Conservation (phyloP, 495 filamentous ascomycete species). For the Annulohypoxylon stygium region DNA sequence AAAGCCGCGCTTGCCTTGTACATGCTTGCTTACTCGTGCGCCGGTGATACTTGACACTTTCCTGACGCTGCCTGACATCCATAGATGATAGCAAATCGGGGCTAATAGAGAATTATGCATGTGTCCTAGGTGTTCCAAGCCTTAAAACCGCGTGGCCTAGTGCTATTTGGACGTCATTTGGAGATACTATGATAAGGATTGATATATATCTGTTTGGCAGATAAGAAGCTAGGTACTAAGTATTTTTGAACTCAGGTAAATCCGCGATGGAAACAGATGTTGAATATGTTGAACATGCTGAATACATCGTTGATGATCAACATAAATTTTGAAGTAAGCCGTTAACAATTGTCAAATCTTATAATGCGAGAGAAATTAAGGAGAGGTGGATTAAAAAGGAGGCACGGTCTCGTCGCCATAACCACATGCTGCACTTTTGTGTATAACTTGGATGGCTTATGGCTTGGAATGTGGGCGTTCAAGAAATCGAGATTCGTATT, state of each 20-base stretch:
- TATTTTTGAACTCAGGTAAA: too few species aligned
- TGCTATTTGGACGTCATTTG: not conserved
- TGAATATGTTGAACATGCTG: too few species aligned
- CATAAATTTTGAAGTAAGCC: too few species aligned
- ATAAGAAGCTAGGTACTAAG: too few species aligned
- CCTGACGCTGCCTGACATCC: constrained; percentile 21
- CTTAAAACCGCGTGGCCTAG: not conserved
- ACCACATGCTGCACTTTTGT: not conserved
- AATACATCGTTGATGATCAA: too few species aligned
- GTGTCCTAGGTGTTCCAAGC: constrained; percentile 1
- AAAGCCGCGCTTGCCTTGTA: constrained; percentile 39
- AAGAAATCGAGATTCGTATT: not conserved
- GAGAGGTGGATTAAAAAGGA: not conserved
- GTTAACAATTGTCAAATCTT: too few species aligned
- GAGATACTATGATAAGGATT: not conserved
- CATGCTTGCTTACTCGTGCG: not conserved
- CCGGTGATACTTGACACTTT: constrained; percentile 23
- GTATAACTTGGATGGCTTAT: not conserved
- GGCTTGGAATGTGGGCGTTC: too few species aligned
- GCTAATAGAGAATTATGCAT: not conserved
- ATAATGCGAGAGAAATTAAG: not conserved
- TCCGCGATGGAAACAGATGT: too few species aligned
- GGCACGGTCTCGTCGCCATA: not conserved
- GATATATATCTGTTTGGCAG: not conserved
- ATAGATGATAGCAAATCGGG: constrained; percentile 5